A percentile compares a stretch with the other conserved stretches of the same genome.
Conservation (phyloP, 2,329 filamentous ascomycete genomes). For the Epichloe glyceriae region DNA sequence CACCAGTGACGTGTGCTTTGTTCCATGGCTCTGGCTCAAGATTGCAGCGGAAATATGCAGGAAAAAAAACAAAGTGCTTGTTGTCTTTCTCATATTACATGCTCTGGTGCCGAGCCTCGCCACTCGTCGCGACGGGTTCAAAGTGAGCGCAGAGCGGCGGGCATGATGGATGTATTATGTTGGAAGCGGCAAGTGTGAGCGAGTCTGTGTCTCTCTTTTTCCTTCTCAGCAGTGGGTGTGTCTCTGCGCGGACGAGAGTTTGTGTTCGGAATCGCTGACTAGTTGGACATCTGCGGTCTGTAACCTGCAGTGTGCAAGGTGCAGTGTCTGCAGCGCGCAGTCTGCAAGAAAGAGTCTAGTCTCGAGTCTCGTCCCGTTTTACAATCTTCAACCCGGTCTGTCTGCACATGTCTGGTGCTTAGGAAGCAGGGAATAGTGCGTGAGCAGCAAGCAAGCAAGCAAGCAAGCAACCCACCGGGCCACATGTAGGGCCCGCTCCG, state of each 20-base stretch:
- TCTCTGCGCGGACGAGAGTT: conserved; percentile 2
- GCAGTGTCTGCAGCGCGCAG: neutral
- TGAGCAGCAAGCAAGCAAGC: neutral
- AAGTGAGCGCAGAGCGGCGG: neutral
- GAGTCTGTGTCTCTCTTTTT: conserved; percentile 1
- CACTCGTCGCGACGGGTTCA: conserved; percentile 3
- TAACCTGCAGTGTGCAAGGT: neutral
- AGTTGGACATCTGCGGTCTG: neutral
- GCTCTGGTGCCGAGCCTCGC: conserved; percentile 1
- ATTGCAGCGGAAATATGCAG: conserved; percentile 1
- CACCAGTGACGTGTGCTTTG: conserved; percentile 1
- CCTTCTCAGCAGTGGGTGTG: neutral
- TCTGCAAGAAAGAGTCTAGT: conserved; percentile 1
- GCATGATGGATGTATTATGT: neutral
- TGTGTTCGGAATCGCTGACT: conserved; percentile 3
- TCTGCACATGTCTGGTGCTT: neutral
- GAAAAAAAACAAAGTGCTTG: conserved; percentile 2
- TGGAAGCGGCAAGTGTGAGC: neutral
- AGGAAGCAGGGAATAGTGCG: neutral
- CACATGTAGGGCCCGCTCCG: neutral
- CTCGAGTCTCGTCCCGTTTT: neutral
- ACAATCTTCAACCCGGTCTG: neutral
- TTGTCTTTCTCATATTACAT: conserved; percentile 5
- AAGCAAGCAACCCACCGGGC: neutral
- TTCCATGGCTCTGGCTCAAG: conserved; percentile 7